phyloP scores from a whole-genome alignment of 2,329 filamentous ascomycete genomes.

The Leptographium galeiforme region DNA sequence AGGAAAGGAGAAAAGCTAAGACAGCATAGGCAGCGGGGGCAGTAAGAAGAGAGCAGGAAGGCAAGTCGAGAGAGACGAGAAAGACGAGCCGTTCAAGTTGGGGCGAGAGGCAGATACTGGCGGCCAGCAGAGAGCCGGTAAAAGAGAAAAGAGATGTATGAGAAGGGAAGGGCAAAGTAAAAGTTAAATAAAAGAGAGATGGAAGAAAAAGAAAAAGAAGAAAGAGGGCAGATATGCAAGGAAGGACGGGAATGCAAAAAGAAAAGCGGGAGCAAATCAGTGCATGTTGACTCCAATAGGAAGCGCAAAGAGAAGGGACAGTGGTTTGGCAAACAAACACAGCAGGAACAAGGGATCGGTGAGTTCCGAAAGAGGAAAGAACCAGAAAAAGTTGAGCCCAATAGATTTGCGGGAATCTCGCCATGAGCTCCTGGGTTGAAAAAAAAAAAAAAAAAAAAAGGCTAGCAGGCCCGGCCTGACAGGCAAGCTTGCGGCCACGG shows the following conservation, averaged over 20 bases:
- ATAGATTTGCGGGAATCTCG: neutral
- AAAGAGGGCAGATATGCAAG: neutral
- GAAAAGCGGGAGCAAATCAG: neutral
- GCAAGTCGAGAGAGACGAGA: too few relatives aligned
- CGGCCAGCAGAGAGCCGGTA: neutral
- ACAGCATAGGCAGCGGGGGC: neutral
- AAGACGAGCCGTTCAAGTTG: too few relatives aligned
- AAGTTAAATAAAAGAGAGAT: neutral
- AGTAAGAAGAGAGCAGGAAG: neutral
- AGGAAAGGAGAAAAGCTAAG: neutral
- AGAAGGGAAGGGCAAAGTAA: neutral
- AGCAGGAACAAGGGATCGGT: neutral
- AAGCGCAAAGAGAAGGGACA: neutral
- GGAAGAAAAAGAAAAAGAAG: neutral
- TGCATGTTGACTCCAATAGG: neutral
- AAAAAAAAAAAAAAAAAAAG: neutral
- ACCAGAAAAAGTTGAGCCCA: neutral
- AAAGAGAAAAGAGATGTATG: neutral
- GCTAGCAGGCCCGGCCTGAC: neutral
- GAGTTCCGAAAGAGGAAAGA: slow-evolving; percentile 3
- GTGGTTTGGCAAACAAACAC: neutral
- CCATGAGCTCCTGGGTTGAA: neutral
- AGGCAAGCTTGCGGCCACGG: neutral
- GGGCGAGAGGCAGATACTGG: neutral
- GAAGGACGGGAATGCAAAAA: neutral